Evolutionary conservation across 164 flowering plant genomes (phyloP).

Genomic region (Akebia trifoliata): DNA sequence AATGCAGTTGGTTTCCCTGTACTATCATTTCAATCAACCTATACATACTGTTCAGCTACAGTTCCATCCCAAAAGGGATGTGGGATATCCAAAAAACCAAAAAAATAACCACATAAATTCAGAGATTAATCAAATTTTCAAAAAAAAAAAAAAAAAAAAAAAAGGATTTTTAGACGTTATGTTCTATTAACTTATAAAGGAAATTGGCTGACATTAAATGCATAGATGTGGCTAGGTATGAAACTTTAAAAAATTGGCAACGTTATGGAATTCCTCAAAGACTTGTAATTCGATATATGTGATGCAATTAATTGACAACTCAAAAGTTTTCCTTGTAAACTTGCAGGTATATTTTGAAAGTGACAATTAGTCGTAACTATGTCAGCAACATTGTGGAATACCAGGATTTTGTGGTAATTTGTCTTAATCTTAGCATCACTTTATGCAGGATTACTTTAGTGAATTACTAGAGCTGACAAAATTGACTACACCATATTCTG

Average conservation of each 20-base stretch:
- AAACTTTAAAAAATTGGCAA: neutral
- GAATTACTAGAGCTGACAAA: neutral
- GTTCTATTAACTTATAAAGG: too few species aligned
- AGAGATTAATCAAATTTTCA: too few species aligned
- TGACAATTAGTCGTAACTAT: constrained; percentile 81
- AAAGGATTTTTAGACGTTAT: too few species aligned
- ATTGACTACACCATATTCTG: neutral
- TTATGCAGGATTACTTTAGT: neutral
- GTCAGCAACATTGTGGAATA: constrained; percentile 76
- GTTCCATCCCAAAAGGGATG: too few species aligned
- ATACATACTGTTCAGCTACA: too few species aligned
- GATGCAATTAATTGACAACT: neutral
- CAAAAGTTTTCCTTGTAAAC: neutral
- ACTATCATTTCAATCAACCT: too few species aligned
- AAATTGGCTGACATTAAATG: too few species aligned
- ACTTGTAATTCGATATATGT: neutral
- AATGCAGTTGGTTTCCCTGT: too few species aligned
- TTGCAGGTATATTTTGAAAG: constrained; percentile 85
- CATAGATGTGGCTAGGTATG: too few species aligned
- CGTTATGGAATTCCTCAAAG: neutral
- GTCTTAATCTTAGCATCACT: neutral
- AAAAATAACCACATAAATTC: too few species aligned
- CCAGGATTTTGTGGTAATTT: constrained; percentile 80
- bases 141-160: too few species aligned
- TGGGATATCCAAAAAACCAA: too few species aligned